These are phyloP conservation scores for Tremella fuciformis DNA, from an alignment of 768 basidiomycete species.

Conservation along the genomic window DNA sequence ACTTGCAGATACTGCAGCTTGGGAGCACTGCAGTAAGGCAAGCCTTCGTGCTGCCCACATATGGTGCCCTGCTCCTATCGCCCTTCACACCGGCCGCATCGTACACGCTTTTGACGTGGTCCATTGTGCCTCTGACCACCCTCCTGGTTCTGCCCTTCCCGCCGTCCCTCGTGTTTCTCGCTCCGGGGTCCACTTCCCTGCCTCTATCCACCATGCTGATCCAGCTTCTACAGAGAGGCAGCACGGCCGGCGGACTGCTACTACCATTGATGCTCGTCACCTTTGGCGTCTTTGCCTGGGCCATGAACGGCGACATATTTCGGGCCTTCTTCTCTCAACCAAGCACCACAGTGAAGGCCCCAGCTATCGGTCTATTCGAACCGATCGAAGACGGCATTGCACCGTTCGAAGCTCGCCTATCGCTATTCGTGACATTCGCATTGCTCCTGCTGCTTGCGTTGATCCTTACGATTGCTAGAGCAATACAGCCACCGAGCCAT, in stretches of 20 bases:
- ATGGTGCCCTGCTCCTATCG: neutral
- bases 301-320: slow-evolving; percentile 41
- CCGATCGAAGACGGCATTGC: slow-evolving; percentile 26
- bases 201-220: slow-evolving; percentile 24
- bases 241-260: slow-evolving; percentile 18
- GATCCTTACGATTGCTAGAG: slow-evolving; percentile 15
- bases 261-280: slow-evolving; percentile 25
- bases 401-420: slow-evolving; percentile 30
- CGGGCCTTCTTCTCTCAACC: slow-evolving; percentile 19
- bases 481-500: neutral
- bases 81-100: slow-evolving; percentile 1
- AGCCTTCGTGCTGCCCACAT: neutral
- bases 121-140: slow-evolving; percentile 30
- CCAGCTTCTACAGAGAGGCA: slow-evolving; percentile 7
- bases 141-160: slow-evolving; percentile 22
- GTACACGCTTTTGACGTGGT: slow-evolving; percentile 21
- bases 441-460: slow-evolving; percentile 24
- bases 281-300: slow-evolving; percentile 26
- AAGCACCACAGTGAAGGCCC: neutral
- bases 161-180: slow-evolving; percentile 25
- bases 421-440: slow-evolving; percentile 25
- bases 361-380: neutral
- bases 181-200: slow-evolving; percentile 4
- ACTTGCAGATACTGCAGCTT: neutral
- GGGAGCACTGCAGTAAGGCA: too few species aligned